Conservation (phyloP, 1,284 basidiomycete species). For the Phylloboletellus chloephorus region DNA sequence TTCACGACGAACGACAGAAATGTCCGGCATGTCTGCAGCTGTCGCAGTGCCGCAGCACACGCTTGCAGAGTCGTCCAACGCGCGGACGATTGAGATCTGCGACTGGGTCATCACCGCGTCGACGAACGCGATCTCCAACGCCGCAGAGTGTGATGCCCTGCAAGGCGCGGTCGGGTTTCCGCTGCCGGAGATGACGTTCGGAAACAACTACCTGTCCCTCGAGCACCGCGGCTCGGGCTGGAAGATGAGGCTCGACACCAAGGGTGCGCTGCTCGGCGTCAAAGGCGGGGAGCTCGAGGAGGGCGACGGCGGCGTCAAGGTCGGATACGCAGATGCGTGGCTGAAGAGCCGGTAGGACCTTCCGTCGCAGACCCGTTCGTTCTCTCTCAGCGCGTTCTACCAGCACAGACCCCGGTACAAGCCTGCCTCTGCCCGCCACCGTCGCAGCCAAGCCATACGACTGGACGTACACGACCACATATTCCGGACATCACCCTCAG, state of each 20-base stretch:
- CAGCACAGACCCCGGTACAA: slow-evolving; percentile 55
- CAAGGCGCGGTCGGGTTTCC: slow-evolving; percentile 68
- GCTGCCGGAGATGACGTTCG: slow-evolving; percentile 96
- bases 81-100: slow-evolving; percentile 58
- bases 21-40: slow-evolving; percentile 35
- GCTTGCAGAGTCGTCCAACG: slow-evolving; percentile 59
- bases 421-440: slow-evolving; percentile 65
- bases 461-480: slow-evolving; percentile 96
- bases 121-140: slow-evolving; percentile 72
- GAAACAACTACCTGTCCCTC: slow-evolving; percentile 74
- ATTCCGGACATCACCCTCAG: slow-evolving; percentile 56
- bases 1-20: slow-evolving; percentile 5
- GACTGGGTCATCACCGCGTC: slow-evolving; percentile 62
- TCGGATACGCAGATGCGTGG: slow-evolving; percentile 94
- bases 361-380: background rate
- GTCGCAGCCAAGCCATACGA: slow-evolving; percentile 86
- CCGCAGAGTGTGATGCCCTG: slow-evolving; percentile 65
- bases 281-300: slow-evolving; percentile 71
- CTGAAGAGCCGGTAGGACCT: slow-evolving; percentile 70
- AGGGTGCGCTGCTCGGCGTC: slow-evolving; percentile 69
- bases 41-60: slow-evolving; percentile 55
- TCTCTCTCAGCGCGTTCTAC: slow-evolving; percentile 16
- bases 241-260: slow-evolving; percentile 64
- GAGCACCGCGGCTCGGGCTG: slow-evolving; percentile 58
- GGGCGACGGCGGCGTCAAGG: slow-evolving; percentile 87